Conservation (phyloP, 345 rosid species). For the Eutrema yunnanense region DNA sequence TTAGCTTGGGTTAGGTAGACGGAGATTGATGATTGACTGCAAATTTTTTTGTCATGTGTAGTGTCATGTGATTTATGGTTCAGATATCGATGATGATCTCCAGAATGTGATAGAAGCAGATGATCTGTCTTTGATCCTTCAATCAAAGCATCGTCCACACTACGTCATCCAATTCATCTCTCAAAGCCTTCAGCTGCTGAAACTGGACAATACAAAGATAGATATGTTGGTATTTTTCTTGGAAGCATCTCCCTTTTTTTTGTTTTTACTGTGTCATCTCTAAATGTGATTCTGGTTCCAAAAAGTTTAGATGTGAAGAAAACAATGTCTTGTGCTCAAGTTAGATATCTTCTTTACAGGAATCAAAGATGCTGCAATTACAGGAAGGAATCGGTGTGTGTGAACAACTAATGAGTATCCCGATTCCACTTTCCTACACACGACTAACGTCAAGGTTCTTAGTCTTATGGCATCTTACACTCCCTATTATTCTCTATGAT, state of each 20-base stretch:
- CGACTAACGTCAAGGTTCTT: constrained; percentile 91
- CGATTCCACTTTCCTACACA: constrained; percentile 93
- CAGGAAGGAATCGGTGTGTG: constrained; percentile 87
- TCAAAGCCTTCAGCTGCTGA: constrained; percentile 54
- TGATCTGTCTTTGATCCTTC: constrained; percentile 65
- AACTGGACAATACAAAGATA: constrained; percentile 55
- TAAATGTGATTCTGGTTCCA: neutral
- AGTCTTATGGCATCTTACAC: constrained; percentile 92
- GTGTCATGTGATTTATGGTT: constrained; percentile 78
- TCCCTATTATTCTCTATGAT: constrained; percentile 89
- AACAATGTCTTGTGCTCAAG: neutral
- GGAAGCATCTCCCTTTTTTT: neutral
- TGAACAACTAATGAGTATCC: constrained; percentile 76
- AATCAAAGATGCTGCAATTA: constrained; percentile 62
- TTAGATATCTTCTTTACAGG: constrained; percentile 38
- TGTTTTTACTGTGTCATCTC: neutral
- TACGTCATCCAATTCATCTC: constrained; percentile 78
- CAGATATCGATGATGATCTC: constrained; percentile 66
- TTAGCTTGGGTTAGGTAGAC: neutral
- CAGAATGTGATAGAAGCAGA: constrained; percentile 52
- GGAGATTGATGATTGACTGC: constrained; percentile 5
- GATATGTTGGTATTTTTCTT: constrained; percentile 52
- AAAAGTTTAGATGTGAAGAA: neutral
- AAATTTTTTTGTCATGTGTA: constrained; percentile 30
- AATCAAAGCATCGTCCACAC: constrained; percentile 72